phyloP scores from a whole-genome alignment of 305 asterid species.

The Fraxinus velutina region DNA sequence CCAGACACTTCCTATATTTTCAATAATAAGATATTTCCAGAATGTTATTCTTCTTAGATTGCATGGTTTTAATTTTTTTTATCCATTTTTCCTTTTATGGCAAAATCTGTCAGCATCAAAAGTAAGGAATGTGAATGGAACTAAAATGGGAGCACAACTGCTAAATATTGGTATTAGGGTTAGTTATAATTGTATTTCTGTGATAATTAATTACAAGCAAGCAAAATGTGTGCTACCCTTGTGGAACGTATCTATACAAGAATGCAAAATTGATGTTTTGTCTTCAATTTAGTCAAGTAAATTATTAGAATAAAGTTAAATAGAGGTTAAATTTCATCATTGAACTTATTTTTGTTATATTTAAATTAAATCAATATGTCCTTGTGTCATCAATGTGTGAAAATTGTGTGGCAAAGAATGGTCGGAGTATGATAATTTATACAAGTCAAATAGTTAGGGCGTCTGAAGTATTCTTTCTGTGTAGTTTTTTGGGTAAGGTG shows the following conservation, averaged over 20 bases:
- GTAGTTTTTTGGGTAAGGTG: neutral
- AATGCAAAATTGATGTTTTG: neutral
- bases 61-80: neutral
- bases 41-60: neutral
- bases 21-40: neutral
- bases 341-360: neutral
- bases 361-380: neutral
- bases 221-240: neutral
- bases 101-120: neutral
- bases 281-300: neutral
- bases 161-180: neutral
- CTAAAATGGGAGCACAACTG: neutral
- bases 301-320: neutral
- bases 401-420: neutral
- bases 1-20: neutral
- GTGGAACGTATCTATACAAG: neutral
- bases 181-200: neutral
- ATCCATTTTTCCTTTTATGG: neutral
- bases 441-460: neutral
- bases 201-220: neutral
- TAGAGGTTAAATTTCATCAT: neutral
- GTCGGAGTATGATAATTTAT: neutral
- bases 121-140: neutral
- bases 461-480: neutral
- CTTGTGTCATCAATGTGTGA: neutral